Percentiles rank a stretch among this genome's conserved stretches.
Conservation (phyloP, 2,329 filamentous ascomycete species). For the Rhinocladiella similis region DNA sequence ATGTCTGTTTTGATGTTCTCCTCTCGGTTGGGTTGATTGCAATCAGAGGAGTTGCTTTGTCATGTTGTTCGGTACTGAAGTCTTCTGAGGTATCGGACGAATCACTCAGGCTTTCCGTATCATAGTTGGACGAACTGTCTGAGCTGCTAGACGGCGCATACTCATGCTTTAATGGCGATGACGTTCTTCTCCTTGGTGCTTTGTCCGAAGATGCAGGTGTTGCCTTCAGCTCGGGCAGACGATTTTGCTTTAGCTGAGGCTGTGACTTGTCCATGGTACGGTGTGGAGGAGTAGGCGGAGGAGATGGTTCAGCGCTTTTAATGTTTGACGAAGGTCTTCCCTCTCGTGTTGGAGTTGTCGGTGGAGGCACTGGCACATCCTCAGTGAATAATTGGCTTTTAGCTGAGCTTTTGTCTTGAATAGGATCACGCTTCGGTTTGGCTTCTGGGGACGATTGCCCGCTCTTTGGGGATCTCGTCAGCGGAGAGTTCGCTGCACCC, state of each 20-base stretch:
- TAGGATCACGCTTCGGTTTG: conserved; percentile 5
- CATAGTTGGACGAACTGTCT: conserved; percentile 59
- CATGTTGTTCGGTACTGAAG: conserved; percentile 50
- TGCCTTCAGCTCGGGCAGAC: conserved; percentile 8
- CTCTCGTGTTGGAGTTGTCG: conserved; percentile 8
- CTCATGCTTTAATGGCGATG: conserved; percentile 94
- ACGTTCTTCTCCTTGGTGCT: conserved; percentile 66
- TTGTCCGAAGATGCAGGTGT: conserved; percentile 46
- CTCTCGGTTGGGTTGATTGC: conserved; percentile 37
- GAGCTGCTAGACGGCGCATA: conserved; percentile 82
- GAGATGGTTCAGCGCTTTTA: conserved; percentile 22
- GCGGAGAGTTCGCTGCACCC: not conserved
- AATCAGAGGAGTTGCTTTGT: conserved; percentile 41
- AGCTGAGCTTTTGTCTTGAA: conserved; percentile 1
- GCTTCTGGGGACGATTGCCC: not conserved
- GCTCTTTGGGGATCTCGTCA: not conserved
- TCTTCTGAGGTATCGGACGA: conserved; percentile 57
- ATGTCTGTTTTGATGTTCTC: conserved; percentile 40
- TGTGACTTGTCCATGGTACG: conserved; percentile 29
- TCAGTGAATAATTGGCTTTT: conserved; percentile 21
- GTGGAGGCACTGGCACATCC: conserved; percentile 16
- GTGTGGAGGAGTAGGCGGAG: conserved; percentile 51
- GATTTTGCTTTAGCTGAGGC: conserved; percentile 7
- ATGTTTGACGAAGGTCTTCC: conserved; percentile 3
- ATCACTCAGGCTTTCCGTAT: conserved; percentile 50